A percentile compares a stretch with the other conserved stretches of the same genome.
Conservation (phyloP, 2,329 filamentous ascomycete species). For the Penicillium digitatum region DNA sequence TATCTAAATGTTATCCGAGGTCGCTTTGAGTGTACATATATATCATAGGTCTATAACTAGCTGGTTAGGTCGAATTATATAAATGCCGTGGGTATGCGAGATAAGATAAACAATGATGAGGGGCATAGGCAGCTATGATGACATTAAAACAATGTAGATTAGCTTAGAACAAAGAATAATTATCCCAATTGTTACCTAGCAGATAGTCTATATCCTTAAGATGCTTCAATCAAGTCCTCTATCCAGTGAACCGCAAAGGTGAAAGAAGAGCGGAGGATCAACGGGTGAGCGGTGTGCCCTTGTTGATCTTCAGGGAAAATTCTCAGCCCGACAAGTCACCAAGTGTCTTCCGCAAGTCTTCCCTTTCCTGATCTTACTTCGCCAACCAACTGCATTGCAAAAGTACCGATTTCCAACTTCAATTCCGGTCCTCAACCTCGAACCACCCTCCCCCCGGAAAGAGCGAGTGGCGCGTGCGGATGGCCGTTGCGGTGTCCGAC, state of each 20-base stretch:
- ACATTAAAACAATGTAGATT: not conserved
- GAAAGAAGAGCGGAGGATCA: constrained; percentile 9
- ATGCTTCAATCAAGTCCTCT: not conserved
- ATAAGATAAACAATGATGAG: constrained; percentile 29
- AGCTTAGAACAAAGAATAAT: not conserved
- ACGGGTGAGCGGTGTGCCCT: constrained; percentile 19
- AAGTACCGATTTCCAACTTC: not conserved
- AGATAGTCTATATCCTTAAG: not conserved
- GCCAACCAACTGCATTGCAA: not conserved
- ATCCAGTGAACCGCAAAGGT: not conserved
- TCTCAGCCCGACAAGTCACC: constrained; percentile 21
- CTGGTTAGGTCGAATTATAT: constrained; percentile 10
- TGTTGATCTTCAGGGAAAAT: constrained; percentile 14
- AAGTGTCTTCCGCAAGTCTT: constrained; percentile 12
- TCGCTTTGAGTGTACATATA: not conserved
- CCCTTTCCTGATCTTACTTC: constrained; percentile 1
- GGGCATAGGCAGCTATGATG: constrained; percentile 15
- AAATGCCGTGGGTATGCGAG: constrained; percentile 1
- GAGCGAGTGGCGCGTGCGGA: constrained; percentile 11
- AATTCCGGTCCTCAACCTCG: not conserved
- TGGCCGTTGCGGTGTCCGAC: constrained; percentile 25
- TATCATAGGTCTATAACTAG: constrained; percentile 9
- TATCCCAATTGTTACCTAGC: not conserved
- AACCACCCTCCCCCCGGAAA: constrained; percentile 1
- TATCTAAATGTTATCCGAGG: not conserved